Percentiles rank a stretch among this genome's conserved stretches.
Conservation (phyloP, 1,139 yeast genomes). For the Magnusiomyces fungicola region DNA sequence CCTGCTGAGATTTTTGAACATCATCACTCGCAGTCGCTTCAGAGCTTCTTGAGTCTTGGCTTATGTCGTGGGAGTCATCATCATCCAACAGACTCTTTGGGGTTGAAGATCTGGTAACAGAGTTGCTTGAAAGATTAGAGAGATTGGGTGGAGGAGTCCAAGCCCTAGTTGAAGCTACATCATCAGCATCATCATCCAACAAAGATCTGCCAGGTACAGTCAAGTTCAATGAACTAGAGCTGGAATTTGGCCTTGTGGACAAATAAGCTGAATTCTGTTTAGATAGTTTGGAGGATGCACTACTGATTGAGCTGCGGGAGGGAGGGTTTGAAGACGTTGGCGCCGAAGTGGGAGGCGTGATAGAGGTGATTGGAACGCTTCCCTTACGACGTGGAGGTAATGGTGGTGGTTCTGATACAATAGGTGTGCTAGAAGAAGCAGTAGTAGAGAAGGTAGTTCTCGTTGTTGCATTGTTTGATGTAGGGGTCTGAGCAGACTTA, state of each 20-base stretch:
- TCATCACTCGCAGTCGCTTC: neutral
- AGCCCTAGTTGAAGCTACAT: conserved; percentile 3
- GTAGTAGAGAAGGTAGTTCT: neutral
- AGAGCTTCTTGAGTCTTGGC: neutral
- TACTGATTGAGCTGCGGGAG: too few relatives aligned
- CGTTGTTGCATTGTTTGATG: neutral
- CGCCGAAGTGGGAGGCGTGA: too few relatives aligned
- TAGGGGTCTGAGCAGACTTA: neutral
- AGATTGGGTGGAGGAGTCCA: conserved; percentile 8
- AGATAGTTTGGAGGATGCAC: too few relatives aligned
- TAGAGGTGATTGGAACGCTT: too few relatives aligned
- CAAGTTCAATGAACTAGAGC: too few relatives aligned
- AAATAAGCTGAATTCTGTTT: too few relatives aligned
- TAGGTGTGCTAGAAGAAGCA: too few relatives aligned
- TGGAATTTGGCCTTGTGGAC: too few relatives aligned
- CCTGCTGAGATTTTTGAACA: neutral
- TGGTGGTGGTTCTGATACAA: too few relatives aligned
- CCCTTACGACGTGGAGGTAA: neutral
- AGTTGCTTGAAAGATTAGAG: conserved; percentile 10
- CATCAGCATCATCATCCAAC: conserved; percentile 37
- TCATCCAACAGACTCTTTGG: conserved; percentile 21
- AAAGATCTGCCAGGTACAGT: too few relatives aligned
- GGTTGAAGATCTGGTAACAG: conserved; percentile 16
- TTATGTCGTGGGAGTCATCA: conserved; percentile 7
- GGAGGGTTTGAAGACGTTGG: too few relatives aligned